Base-by-base conservation (phyloP, 2,329 filamentous ascomycete species). In the Pyricularia pennisetigena region DNA sequence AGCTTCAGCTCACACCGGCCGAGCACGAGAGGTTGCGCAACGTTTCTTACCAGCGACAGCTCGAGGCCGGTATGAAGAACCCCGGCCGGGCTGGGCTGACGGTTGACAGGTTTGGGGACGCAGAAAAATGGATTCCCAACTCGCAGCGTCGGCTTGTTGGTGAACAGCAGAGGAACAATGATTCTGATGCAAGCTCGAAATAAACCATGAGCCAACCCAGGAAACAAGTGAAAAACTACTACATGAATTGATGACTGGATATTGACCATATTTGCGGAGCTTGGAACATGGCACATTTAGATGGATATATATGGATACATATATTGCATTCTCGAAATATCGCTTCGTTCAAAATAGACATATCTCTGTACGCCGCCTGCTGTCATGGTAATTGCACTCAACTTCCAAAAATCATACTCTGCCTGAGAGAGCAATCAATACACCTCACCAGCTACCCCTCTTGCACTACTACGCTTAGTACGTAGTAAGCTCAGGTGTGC, bases 11-110 rank as follows among this genome's bases (percentile, higher is more conserved):
- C 24, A 89, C 86, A 0, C 84, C 85, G 0, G 79, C 74, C 14
- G 86, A 89, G 71, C 76, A 77, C 0, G 78, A 86, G 63, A 77
- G 86, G 6, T 74, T 89, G 64, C 79, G 86, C 12, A 78, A 80
- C n/a, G 79, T 88, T 1, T 85, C 82, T 6, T 87, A 85, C 71
- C 80, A 86, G 72, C 78, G 81, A 62, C 86, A 89, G 71, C 70
- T 86, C 7, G 83, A 84, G 70, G 81, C 82, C 5, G 85, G 85
- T 0, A 80, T 83, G 75, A 78, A 74, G 62, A 77, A 80, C n/a
- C 81, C 85, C 0, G 84, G 82, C 0, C 78, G 78, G 26, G 78
- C 79, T 2, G 83, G 83, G 0, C 71, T 82, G 59, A 82, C 81
- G 1, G 77, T 73, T 3, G 80, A 83, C 71, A 74, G 76, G 3